Evolutionary conservation across 2,329 filamentous ascomycete genomes (phyloP), one percentile per base, ranked within the genome.

Genomic region (Capronia coronata): DNA sequence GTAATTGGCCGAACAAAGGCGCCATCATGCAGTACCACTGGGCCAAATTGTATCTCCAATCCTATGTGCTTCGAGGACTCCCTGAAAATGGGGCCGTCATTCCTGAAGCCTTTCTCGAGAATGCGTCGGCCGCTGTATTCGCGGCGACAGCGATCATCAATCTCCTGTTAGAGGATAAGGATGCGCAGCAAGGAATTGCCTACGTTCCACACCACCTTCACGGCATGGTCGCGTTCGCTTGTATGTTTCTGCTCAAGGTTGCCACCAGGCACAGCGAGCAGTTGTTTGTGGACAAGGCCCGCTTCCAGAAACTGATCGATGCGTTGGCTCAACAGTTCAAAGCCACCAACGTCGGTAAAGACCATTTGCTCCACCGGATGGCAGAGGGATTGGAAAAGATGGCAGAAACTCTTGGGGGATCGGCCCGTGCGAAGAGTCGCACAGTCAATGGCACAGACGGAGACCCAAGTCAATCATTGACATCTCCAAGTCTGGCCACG

Each of bases 11-110:
- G 16, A 68, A 71, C 46, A 75, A 75, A 60, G 73, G 71, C 19
- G 72, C 75, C 5, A 65, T 66, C 22, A 64, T 77, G 51, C 72
- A 76, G 56, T 75, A 74, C 52, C 66, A 76, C 58, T 77, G 75
- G 57, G 75, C 72, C 40, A 69, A 73, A 41, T 62, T 77, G 14
- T 72, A 75, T 40, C 62, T 77, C 7, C 71, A 74, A 38, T 75
- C 75, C 3, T 69, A 75, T 21, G 73, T 72, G 23, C 61, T 77
- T 19, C 68, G 73, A 23, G 71, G 72, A 7, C 69, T 74, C 45
- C 58, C 64, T 2, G 71, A 74, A 54, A 67, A 71, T 11, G 68
- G 69, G 42, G 59, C 53, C 13, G 52, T 56, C 3, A 66, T 68
- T 19, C 65, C 65, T 3, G 56, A 64, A 9, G 61, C 65, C 43